These are phyloP conservation scores for Lippia alba DNA, from an alignment of 305 asterid species.

Conservation along the genomic window DNA sequence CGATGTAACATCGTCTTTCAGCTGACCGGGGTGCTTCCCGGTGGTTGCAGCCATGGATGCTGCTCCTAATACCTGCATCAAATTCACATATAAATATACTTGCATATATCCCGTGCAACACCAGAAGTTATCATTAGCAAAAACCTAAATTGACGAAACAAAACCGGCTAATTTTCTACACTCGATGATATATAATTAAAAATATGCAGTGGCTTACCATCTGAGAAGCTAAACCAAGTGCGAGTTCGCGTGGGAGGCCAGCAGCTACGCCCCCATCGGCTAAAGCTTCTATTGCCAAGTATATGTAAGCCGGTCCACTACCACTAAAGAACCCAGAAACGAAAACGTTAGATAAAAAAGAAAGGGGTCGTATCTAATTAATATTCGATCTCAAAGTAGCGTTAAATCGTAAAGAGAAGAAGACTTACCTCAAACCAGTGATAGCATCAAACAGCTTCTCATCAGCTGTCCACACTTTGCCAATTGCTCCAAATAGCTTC, in stretches of 20 bases:
- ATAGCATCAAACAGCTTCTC: conserved; percentile 88
- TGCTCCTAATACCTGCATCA: conserved; percentile 81
- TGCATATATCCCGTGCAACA: no score
- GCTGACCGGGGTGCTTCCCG: conserved; percentile 90
- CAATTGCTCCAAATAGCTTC: conserved; percentile 80
- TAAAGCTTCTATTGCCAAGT: conserved; percentile 90
- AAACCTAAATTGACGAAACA: no score
- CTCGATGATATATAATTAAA: neutral
- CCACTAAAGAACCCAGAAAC: conserved; percentile 59
- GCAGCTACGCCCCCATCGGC: conserved; percentile 99
- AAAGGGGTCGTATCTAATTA: neutral
- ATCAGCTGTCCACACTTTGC: conserved; percentile 92
- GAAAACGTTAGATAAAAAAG: conserved; percentile 3
- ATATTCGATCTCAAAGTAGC: neutral
- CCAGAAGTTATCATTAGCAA: no score
- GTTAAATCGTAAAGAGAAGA: conserved; percentile 21
- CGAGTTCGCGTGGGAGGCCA: conserved; percentile 94
- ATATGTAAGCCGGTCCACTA: conserved; percentile 94
- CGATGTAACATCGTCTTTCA: conserved; percentile 91
- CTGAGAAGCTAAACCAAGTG: conserved; percentile 94
- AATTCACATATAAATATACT: neutral
- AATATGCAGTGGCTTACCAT: conserved; percentile 56
- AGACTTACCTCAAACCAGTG: conserved; percentile 79
- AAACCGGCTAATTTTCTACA: no score
- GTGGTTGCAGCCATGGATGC: conserved; percentile 60